Evolutionary conservation across 2,329 filamentous ascomycete genomes (phyloP).

Genomic region (Penicillium sp.): DNA sequence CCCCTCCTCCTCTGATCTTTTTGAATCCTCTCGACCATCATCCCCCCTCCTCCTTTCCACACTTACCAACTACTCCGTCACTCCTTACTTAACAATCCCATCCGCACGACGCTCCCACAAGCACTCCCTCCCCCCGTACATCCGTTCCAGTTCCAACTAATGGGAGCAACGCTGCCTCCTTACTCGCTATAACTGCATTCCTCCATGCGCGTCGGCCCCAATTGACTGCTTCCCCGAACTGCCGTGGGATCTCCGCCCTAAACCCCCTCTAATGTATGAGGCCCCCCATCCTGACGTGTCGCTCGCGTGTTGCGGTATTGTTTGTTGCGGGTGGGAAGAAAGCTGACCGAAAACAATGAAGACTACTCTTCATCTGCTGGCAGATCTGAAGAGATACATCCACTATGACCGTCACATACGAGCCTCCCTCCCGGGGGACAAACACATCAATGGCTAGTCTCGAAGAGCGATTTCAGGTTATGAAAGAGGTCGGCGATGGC

Average conservation of each 20-base stretch:
- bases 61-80: slow-evolving; percentile 27
- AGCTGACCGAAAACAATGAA: slow-evolving; percentile 12
- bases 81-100: slow-evolving; percentile 18
- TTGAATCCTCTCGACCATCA: slow-evolving; percentile 5
- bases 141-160: slow-evolving; percentile 19
- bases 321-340: neutral
- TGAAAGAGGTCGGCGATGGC: slow-evolving; percentile 98
- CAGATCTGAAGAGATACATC: slow-evolving; percentile 37
- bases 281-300: slow-evolving; percentile 17
- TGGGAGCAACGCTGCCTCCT: slow-evolving; percentile 27
- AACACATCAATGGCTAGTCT: slow-evolving; percentile 59
- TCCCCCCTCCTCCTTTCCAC: neutral
- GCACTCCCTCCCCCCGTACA: neutral
- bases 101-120: no score
- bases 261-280: slow-evolving; percentile 8
- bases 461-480: slow-evolving; percentile 92
- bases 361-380: slow-evolving; percentile 41
- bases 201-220: slow-evolving; percentile 32
- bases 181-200: slow-evolving; percentile 19
- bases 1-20: slow-evolving; percentile 23
- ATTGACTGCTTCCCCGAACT: slow-evolving; percentile 26
- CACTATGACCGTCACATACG: slow-evolving; percentile 76
- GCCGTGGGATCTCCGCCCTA: slow-evolving; percentile 11
- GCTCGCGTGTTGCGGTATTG: neutral
- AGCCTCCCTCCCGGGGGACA: slow-evolving; percentile 69